A percentile compares a stretch with the other conserved stretches of the same genome.
These are phyloP conservation scores for Tilletia indica DNA, from an alignment of 1,284 basidiomycete species.

Conservation along the genomic window DNA sequence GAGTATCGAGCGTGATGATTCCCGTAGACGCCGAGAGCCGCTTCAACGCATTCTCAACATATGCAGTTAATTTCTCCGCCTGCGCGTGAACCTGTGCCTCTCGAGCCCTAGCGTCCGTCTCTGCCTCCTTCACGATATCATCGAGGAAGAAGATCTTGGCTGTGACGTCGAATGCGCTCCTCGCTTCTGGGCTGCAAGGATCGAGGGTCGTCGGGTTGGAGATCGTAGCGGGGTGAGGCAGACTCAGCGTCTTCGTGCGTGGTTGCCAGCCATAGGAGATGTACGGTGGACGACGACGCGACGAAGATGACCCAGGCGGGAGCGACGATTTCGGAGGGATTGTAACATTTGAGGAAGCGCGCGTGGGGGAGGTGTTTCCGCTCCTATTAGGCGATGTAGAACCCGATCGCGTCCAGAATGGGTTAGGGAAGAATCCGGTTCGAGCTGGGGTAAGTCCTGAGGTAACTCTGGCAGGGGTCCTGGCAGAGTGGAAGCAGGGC, in stretches of 20 bases:
- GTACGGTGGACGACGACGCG: constrained; percentile 28
- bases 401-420: constrained; percentile 24
- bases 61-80: not conserved
- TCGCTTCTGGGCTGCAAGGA: constrained; percentile 36
- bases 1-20: constrained; percentile 42
- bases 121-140: not conserved
- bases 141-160: constrained; percentile 49
- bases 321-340: not conserved
- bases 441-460: not conserved
- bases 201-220: constrained; percentile 37
- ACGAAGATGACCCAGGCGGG: not conserved
- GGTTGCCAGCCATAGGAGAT: constrained; percentile 40
- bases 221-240: constrained; percentile 42
- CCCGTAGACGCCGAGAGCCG: constrained; percentile 39
- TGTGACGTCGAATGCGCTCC: constrained; percentile 44
- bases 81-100: constrained; percentile 11
- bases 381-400: constrained; percentile 13
- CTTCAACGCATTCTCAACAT: constrained; percentile 41
- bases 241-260: constrained; percentile 25
- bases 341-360: not conserved
- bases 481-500: not conserved
- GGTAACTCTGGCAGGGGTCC: not conserved
- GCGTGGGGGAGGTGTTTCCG: constrained; percentile 2
- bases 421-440: constrained; percentile 17
- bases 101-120: not conserved